phyloP scores from a whole-genome alignment of 2,329 filamentous ascomycete species.

The Penicillium digitatum region DNA sequence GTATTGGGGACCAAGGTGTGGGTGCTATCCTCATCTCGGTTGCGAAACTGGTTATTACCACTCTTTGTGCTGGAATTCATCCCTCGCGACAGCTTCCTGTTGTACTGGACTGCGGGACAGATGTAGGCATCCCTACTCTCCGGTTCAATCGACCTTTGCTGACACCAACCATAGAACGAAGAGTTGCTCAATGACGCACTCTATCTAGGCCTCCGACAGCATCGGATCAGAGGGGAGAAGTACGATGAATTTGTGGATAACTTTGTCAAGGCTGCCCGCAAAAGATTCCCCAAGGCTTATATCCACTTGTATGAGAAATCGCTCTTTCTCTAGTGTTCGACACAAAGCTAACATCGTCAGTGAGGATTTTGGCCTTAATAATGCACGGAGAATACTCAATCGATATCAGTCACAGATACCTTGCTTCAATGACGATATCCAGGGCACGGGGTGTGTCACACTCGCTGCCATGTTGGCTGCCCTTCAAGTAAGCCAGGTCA shows the following conservation, averaged over 20 bases:
- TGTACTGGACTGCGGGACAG: conserved; percentile 78
- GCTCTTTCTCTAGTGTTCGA: background rate
- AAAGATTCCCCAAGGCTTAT: conserved; percentile 72
- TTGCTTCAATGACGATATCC: conserved; percentile 89
- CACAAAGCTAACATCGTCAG: conserved; percentile 17
- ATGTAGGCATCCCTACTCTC: conserved; percentile 43
- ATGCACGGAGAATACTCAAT: conserved; percentile 73
- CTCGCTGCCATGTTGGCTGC: conserved; percentile 77
- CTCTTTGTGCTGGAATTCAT: conserved; percentile 81
- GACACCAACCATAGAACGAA: conserved; percentile 53
- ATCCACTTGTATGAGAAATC: conserved; percentile 62
- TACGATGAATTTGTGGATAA: conserved; percentile 74
- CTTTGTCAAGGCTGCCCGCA: conserved; percentile 65
- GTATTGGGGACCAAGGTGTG: conserved; percentile 84
- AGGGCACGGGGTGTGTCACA: conserved; percentile 84
- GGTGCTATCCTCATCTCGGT: conserved; percentile 80
- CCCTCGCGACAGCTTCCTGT: conserved; percentile 74
- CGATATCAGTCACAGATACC: conserved; percentile 68
- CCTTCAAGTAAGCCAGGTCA: conserved; percentile 63
- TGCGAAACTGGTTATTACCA: conserved; percentile 78
- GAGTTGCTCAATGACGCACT: conserved; percentile 69
- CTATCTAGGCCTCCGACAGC: conserved; percentile 70
- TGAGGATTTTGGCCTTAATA: conserved; percentile 77
- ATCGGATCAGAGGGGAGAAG: conserved; percentile 62
- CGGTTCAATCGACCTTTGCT: background rate